These are phyloP conservation scores for Fusarium sp. DNA, from an alignment of 2,329 filamentous ascomycete genomes.

Conservation along the genomic window DNA sequence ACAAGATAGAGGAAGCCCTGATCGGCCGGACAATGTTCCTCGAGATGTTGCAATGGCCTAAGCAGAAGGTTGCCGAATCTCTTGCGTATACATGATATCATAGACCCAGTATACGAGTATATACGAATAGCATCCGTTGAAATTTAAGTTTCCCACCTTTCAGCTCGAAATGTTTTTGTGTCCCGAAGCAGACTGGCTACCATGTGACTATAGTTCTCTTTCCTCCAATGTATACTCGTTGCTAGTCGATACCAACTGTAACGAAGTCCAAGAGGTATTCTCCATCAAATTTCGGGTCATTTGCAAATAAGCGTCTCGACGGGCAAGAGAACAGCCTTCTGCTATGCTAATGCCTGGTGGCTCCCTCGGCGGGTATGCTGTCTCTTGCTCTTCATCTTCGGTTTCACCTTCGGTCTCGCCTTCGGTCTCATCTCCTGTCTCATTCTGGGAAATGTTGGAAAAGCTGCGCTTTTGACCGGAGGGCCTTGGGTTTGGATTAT, in stretches of 20 bases:
- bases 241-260: slow-evolving; percentile 53
- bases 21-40: slow-evolving; percentile 33
- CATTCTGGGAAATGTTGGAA: slow-evolving; percentile 13
- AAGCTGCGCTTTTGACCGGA: slow-evolving; percentile 39
- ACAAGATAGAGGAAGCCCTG: slow-evolving; percentile 36
- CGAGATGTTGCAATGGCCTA: slow-evolving; percentile 43
- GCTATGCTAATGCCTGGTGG: slow-evolving; percentile 33
- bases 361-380: slow-evolving; percentile 13
- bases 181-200: no score
- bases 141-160: neutral
- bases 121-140: neutral
- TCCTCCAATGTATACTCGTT: slow-evolving; percentile 51
- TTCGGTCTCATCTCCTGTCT: neutral
- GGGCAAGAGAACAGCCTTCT: slow-evolving; percentile 39
- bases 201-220: slow-evolving; percentile 48
- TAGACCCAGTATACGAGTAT: neutral
- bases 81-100: slow-evolving; percentile 7
- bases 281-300: slow-evolving; percentile 49
- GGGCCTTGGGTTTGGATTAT: neutral
- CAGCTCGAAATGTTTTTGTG: neutral
- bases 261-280: slow-evolving; percentile 49
- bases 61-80: slow-evolving; percentile 30
- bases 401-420: neutral
- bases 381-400: neutral
- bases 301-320: slow-evolving; percentile 51